Evolutionary conservation across 371 early-diverging fungal species (phyloP), one percentile per base, ranked within the genome.

Genomic region (Zychaea mexicana): DNA sequence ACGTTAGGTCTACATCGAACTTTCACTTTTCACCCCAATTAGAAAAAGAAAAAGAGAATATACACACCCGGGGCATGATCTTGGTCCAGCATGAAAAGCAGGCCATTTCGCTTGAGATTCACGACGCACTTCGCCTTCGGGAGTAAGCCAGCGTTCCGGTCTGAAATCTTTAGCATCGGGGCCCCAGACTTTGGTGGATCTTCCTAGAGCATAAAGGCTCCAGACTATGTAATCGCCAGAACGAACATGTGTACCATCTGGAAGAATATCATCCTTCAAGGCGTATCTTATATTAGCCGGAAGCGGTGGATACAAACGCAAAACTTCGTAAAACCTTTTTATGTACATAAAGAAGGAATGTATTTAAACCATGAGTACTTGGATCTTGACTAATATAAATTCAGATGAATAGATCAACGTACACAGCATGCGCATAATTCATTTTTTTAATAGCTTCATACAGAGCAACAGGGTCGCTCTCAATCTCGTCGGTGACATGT

Each of bases 231-330:
- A 75, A 36, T 87, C 85, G 5, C 87, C 88, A 49, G 82, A 81
- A 33, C 76, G 74, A 15, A 92, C 76, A 6, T 67, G 70, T 17
- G 83, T 83, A 3, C 92, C 90, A 61, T 90, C 89, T 0, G 93
- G 93, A 62, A 87, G 79, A 7, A 87, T 62, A 67, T 88, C 88
- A 61, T 90, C 91, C 21, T 83, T 66, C 6, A 88, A 69, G n/a
- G 89, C 89, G 32, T 74, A 70, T 72, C 91, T 92, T 26, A 78
- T 63, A 38, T 90, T 87, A 17, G 64, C 62, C 10, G 94, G 93
- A 1, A 94, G 92, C 4, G 87, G 81, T 1, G 92, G 91, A 68
- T 91, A 81, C 6, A 89, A 77, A 9, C 93, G 81, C n/a, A 94
- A 67, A 2, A 87, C 78, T 72, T 94, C 94, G 46, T 78, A 77